Base-by-base conservation (phyloP, 164 flowering plant genomes). In the Vitis amurensis region DNA sequence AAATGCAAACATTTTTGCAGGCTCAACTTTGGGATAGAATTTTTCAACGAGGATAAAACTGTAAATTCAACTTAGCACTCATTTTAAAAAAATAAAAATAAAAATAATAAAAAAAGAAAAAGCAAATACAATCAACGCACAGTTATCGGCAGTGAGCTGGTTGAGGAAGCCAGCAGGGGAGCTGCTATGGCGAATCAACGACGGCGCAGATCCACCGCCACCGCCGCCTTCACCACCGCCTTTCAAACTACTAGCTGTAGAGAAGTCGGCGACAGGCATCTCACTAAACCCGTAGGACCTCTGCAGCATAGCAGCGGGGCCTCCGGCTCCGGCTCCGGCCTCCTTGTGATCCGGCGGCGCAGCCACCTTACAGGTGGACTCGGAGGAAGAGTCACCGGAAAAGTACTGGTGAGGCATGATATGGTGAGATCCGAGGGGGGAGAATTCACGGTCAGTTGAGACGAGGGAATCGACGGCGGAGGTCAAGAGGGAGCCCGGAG, bases 91-190 rank as follows among this genome's bases (percentile, higher is more conserved):
- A 48, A 63, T 44, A 17, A 17, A 17, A 17, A 17, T 17, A 17
- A 17, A 17, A 17, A 17, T 23, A 30, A 37, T 11, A 4, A 19
- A 47, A 16, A 53, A 50, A 61, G 4, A 66, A 23, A 60, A 13
- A 4, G 14, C 31, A 47, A 70, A 27, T 2, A 55, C 2, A 48
- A 23, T 2, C 6, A 53, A 77, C 73, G 27, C 68, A 84, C 89
- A 87, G 74, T 76, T 83, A 31, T 86, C 92, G n/a, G 74, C 64
- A 58, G 79, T 49, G 62, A 85, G 83, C 30, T 86, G 82, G 62
- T 77, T 74, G 27, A 89, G 74, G 59, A 91, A 87, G 1, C 91
- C 91, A 48, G 97, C 94, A 0, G 97, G 94, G 13, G 92, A 88
- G 77, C 97, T 91, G 62, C 87, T 85, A 50, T 90, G 94, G 9